phyloP scores from a whole-genome alignment of 2,329 filamentous ascomycete species.

The Neopestalotiopsis sp. region DNA sequence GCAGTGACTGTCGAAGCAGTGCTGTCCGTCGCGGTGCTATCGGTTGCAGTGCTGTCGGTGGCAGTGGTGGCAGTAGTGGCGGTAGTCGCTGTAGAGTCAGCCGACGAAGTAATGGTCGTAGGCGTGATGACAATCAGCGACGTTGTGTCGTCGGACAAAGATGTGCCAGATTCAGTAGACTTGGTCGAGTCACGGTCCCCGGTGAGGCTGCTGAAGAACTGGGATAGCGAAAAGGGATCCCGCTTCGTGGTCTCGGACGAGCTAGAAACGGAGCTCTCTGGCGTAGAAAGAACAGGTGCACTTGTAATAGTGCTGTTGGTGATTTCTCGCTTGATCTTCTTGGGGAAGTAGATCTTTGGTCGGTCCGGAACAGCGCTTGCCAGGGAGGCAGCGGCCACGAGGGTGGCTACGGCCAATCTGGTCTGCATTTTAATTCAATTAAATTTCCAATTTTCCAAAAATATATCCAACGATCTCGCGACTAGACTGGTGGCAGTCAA shows the following conservation, averaged over 20 bases:
- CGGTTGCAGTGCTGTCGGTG: background rate
- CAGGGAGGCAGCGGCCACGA: conserved; percentile 44
- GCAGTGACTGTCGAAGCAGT: background rate
- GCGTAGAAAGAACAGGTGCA: conserved; percentile 29
- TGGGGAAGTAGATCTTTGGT: conserved; percentile 50
- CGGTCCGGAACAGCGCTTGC: conserved; percentile 41
- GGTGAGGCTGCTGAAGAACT: conserved; percentile 31
- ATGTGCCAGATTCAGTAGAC: conserved; percentile 17
- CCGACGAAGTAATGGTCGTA: background rate
- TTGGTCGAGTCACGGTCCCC: conserved; percentile 13
- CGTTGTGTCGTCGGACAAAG: conserved; percentile 5
- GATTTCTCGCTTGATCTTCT: conserved; percentile 47
- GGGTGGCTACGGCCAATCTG: conserved; percentile 39
- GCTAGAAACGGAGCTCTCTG: conserved; percentile 22
- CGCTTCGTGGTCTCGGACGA: conserved; percentile 29
- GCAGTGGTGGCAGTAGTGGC: background rate
- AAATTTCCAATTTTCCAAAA: conserved; percentile 7
- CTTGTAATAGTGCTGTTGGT: conserved; percentile 40
- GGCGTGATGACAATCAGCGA: conserved; percentile 28
- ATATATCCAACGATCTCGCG: background rate
- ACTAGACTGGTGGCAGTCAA: background rate
- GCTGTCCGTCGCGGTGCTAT: background rate
- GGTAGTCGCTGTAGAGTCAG: background rate
- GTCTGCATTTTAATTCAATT: conserved; percentile 37
- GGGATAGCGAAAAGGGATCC: conserved; percentile 29